Base-by-base conservation (phyloP, 164 flowering plant genomes). In the Brasenia schreberi region DNA sequence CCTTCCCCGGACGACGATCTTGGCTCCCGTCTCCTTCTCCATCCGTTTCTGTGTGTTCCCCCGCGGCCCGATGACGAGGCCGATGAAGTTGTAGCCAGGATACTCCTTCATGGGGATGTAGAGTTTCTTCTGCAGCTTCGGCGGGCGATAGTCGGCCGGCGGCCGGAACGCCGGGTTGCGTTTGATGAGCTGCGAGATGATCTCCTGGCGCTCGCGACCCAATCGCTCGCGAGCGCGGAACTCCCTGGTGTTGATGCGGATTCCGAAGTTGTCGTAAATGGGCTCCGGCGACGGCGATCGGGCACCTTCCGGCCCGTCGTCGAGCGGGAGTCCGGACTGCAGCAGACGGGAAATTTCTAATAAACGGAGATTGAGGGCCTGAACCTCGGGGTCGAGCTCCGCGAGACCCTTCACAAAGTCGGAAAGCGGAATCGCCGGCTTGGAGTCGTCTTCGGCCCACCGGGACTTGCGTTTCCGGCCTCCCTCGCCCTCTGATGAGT, bases 261-360 rank as follows among this genome's bases (percentile, higher is more conserved):
- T 81, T 14, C 98, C 98, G 83, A 85, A 76, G 68, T 90, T 90
- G 78, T 90, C 98, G 67, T 93, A 93, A 14, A 93, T 69, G 0
- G 98, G 98, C 74, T 93, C 97, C 0, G 98, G 98, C 0, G 98
- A 93, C 65, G 97, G 98, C 9, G 97, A 90, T 52, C 98, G 76
- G 18, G 84, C 87, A 0, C 94, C 94, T 67, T 93, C 98, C 10
- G 97, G 96, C 6, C 96, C 75, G 71, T 93, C 98, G 70, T 93
- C 98, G 53, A 90, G 80, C 1, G 87, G 84, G 71, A 85, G 42
- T 14, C 90, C 90, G 7, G 96, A 86, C 23, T 87, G 86, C 66
- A 93, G 67, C 76, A 86, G 78, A 5, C 96, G 69, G 77, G 81
- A 87, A 65, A 93, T 89, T 62, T 90, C 98, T 19, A 93, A 75